phyloP scores from a whole-genome alignment of 2,329 filamentous ascomycete genomes.

The Ophiostoma montium region DNA sequence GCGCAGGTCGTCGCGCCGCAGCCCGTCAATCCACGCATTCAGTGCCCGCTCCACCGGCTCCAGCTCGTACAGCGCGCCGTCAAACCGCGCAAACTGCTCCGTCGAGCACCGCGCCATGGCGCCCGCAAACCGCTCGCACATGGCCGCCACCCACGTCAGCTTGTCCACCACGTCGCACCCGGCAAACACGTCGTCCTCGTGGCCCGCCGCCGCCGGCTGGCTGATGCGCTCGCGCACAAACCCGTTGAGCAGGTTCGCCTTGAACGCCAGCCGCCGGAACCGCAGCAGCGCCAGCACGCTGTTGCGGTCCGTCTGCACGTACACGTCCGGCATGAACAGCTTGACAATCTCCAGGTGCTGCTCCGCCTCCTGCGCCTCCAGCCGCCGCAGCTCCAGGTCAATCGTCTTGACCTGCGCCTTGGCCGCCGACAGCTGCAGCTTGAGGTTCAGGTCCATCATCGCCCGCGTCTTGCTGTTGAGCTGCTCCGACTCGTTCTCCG shows the following conservation, averaged over 20 bases:
- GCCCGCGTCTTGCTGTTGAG: conserved; percentile 76
- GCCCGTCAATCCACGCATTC: conserved; percentile 73
- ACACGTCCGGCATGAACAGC: conserved; percentile 76
- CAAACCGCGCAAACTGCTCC: conserved; percentile 64
- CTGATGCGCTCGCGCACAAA: conserved; percentile 69
- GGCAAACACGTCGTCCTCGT: conserved; percentile 66
- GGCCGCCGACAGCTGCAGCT: conserved; percentile 75
- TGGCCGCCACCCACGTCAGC: conserved; percentile 66
- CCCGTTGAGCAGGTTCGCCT: conserved; percentile 62
- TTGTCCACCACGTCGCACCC: conserved; percentile 75
- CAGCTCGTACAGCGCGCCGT: conserved; percentile 70
- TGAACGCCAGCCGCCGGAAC: conserved; percentile 80
- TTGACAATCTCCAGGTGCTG: conserved; percentile 84
- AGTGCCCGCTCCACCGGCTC: conserved; percentile 83
- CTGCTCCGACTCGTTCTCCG: conserved; percentile 84
- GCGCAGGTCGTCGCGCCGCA: conserved; percentile 74
- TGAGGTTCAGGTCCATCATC: conserved; percentile 94
- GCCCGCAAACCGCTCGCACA: conserved; percentile 73
- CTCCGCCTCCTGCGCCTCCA: conserved; percentile 77
- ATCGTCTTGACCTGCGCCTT: conserved; percentile 93
- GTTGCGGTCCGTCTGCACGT: conserved; percentile 57
- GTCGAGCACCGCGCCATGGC: conserved; percentile 66
- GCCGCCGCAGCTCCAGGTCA: conserved; percentile 70
- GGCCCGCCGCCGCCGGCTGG: conserved; percentile 44
- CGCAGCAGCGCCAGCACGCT: conserved; percentile 79